phyloP scores from a whole-genome alignment of 768 basidiomycete species.

The Suillus brevipes region DNA sequence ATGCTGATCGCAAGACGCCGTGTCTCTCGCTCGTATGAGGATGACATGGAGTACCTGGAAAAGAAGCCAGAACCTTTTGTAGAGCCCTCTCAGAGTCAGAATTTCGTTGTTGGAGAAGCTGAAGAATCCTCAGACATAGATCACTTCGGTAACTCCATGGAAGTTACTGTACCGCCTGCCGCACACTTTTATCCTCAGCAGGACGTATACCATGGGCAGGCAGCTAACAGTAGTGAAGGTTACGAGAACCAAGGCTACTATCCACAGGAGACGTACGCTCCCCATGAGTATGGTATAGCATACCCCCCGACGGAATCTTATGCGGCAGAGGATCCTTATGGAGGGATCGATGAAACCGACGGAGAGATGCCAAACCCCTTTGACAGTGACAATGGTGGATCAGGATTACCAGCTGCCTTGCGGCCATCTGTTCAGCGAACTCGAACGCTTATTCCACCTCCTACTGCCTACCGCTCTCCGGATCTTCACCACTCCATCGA shows the following conservation, averaged over 20 bases:
- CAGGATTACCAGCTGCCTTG: conserved; percentile 16
- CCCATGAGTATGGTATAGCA: conserved; percentile 22
- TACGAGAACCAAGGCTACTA: conserved; percentile 17
- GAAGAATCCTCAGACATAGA: conserved; percentile 21
- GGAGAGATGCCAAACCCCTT: conserved; percentile 21
- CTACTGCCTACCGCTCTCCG: conserved; percentile 3
- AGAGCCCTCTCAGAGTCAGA: conserved; percentile 15
- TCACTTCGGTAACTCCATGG: conserved; percentile 25
- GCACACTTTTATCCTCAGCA: conserved; percentile 26
- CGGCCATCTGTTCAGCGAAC: conserved; percentile 16
- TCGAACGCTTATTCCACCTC: conserved; percentile 8
- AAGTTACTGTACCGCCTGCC: conserved; percentile 15
- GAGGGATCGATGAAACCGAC: conserved; percentile 8
- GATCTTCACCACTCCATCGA: conserved; percentile 26
- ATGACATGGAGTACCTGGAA: conserved; percentile 32
- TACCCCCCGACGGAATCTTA: conserved; percentile 31
- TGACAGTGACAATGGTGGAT: background rate
- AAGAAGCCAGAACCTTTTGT: conserved; percentile 14
- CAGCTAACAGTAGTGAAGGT: conserved; percentile 10
- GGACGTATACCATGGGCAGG: conserved; percentile 6
- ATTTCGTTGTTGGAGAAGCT: conserved; percentile 17
- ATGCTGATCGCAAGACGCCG: conserved; percentile 34
- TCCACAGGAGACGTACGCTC: conserved; percentile 26
- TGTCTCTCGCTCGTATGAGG: conserved; percentile 22
- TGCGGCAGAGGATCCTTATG: conserved; percentile 20